Conservation (phyloP, 305 asterid genomes). For the Ilex paraguariensis region DNA sequence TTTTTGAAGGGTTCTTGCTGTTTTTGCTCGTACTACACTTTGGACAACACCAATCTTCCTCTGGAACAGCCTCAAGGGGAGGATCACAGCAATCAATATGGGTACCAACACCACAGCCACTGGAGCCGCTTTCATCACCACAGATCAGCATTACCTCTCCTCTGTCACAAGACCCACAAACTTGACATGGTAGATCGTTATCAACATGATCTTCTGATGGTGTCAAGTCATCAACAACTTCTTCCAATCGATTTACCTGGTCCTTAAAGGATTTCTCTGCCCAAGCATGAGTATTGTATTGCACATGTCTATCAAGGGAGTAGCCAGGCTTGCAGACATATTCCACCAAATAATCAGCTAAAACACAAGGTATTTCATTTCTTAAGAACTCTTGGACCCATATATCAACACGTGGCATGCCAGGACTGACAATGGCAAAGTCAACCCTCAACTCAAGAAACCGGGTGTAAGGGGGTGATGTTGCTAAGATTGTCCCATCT, state of each 20-base stretch:
- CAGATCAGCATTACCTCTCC: constrained; percentile 73
- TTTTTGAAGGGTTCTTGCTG: constrained; percentile 1
- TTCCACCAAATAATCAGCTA: constrained; percentile 81
- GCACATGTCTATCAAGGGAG: constrained; percentile 70
- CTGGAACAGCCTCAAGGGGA: constrained; percentile 47
- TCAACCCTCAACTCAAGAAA: constrained; percentile 55
- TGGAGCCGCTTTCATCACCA: constrained; percentile 43
- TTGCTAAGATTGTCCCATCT: constrained; percentile 79
- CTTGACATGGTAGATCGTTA: constrained; percentile 45
- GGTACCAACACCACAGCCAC: constrained; percentile 59
- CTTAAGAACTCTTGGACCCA: constrained; percentile 85
- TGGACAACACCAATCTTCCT: constrained; percentile 67
- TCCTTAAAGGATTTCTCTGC: constrained; percentile 60
- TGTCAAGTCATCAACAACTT: constrained; percentile 27
- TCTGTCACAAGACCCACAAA: constrained; percentile 46
- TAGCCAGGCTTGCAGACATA: constrained; percentile 84
- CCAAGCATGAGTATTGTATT: constrained; percentile 68
- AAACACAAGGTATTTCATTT: constrained; percentile 69
- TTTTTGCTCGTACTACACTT: constrained; percentile 24
- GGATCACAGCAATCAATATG: constrained; percentile 68
- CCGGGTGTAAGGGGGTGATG: constrained; percentile 86
- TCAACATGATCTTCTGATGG: constrained; percentile 16
- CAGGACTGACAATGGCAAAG: constrained; percentile 72
- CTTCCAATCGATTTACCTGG: constrained; percentile 33
- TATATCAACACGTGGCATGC: constrained; percentile 65